Evolutionary conservation across 352 stramenopile species (phyloP), one percentile per base, ranked within the genome.

Genomic region (Pythium periplocum): DNA sequence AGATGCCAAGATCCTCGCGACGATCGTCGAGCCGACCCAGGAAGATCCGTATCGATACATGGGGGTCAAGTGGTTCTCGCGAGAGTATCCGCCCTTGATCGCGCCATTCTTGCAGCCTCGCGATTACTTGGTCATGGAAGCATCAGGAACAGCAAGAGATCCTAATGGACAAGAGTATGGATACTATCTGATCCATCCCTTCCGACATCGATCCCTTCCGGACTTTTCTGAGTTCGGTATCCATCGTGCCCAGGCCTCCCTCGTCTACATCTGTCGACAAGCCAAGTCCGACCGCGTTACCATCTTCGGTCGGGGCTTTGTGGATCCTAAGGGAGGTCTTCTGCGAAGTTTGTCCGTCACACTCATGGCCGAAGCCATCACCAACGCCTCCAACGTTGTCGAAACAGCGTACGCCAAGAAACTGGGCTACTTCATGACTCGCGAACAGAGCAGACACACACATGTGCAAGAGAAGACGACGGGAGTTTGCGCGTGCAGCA

Each of bases 371-470:
- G 48, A 35, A 10, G 57, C 86, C 48, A 50, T 83, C 2, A 59
- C 71, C 12, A 64, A 26, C 17, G 17, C 59, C 4, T 40, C 69
- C 31, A 64, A 73, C 1, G 48, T 86, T 0, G 69, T 80, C 31
- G 73, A 86, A 45, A 78, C 73, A 49, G 69, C 71, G 12, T 72
- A 86, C 56, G 57, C 82, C 55, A 88, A 83, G 57, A 88, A 88
- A 53, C 64, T 88, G 4, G 73, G 64, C 47, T 85, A 73, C 73
- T 69, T 86, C 48, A 72, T 84, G 40, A 26, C 17, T 26, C 17
- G 17, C 17, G 17, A 26, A 26, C 17, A 26, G 17, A 26, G 17
- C 17, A 26, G 17, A 26, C 17, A 26, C 17, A 26, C 17, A 26
- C 17, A 26, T 26, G 0, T 26, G 17, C 17, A 26, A 26, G 17